Base-by-base conservation (phyloP, 257 asterid species). In the Haberlea rhodopensis region DNA sequence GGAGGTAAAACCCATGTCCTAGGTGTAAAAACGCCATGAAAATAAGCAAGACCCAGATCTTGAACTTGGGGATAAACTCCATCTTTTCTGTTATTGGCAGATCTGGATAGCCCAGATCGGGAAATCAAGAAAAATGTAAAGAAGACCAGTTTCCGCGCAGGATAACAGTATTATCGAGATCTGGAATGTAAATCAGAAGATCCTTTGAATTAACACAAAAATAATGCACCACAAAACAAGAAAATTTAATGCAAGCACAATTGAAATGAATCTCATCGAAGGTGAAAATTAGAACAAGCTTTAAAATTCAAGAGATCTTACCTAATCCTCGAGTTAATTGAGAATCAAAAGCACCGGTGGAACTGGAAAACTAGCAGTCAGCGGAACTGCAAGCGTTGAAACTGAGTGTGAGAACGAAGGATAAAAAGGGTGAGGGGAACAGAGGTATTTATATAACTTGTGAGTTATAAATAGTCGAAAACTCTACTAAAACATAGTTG, bases 1-100 rank as follows among this genome's bases (percentile, higher is more conserved):
- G 96, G 48, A 88, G 87, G 60, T 88, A 88, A 82, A 86, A 88
- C 53, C 92, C 90, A 15, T 74, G 81, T 43, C 92, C 85, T 70
- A 73, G 56, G 75, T 81, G 77, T 46, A 49, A 71, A 57, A 74
- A 21, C 57, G 31, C 71, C 73, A 76, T 46, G 67, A 71, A 78
- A 71, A 81, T 16, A 31, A 82, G 76, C 77, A 84, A 64, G 60
- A 69, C 80, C 82, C 84, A 82, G 76, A 84, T 81, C 88, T 74
- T 80, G 73, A 74, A 65, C 53, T 69, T 79, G 58, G 58, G 68
- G 65, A 81, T 70, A 73, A 79, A 68, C 45, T 72, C 85, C 91
- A 88, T 88, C 78, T 78, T 83, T 32, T 29, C 13, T 21, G 69
- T 53, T 51, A 57, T 53, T 40, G 61, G 65, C 84, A 82, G 89